Conservation (phyloP, 257 asterid species). For the Prunella vulgaris region DNA sequence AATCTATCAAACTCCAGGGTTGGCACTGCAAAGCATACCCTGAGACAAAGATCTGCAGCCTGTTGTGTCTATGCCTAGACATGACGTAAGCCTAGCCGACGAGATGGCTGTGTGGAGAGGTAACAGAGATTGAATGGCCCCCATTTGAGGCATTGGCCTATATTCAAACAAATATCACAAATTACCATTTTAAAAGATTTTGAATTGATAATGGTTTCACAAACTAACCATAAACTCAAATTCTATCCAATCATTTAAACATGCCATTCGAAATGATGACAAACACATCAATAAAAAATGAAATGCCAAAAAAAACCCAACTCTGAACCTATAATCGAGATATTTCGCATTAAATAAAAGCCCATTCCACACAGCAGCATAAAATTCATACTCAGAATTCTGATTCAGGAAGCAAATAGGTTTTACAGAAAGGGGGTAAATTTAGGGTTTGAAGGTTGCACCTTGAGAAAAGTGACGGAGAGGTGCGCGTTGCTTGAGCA, state of each 20-base stretch:
- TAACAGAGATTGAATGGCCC: constrained; percentile 61
- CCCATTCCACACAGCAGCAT: neutral
- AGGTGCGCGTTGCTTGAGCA: constrained; percentile 24
- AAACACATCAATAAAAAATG: neutral
- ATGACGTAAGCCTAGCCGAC: constrained; percentile 79
- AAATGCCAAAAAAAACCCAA: neutral
- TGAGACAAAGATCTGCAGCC: constrained; percentile 95
- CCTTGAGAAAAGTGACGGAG: constrained; percentile 34
- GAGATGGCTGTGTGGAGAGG: constrained; percentile 83
- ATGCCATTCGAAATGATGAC: neutral
- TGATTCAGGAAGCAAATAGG: neutral
- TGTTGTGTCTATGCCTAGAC: constrained; percentile 64
- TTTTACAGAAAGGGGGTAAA: neutral
- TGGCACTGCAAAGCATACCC: constrained; percentile 99
- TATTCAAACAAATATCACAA: neutral
- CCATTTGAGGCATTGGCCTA: constrained; percentile 57
- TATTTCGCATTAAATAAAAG: neutral
- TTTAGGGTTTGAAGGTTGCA: constrained; percentile 3
- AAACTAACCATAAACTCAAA: neutral
- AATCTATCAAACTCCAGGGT: constrained; percentile 92
- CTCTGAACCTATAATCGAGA: neutral
- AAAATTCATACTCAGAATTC: neutral
- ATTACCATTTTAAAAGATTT: neutral
- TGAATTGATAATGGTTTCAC: neutral
- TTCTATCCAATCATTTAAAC: neutral